A percentile compares a stretch with the other conserved stretches of the same genome.
Evolutionary conservation across 75 land plant species (phyloP).

Genomic region (Sequoiadendron giganteum): DNA sequence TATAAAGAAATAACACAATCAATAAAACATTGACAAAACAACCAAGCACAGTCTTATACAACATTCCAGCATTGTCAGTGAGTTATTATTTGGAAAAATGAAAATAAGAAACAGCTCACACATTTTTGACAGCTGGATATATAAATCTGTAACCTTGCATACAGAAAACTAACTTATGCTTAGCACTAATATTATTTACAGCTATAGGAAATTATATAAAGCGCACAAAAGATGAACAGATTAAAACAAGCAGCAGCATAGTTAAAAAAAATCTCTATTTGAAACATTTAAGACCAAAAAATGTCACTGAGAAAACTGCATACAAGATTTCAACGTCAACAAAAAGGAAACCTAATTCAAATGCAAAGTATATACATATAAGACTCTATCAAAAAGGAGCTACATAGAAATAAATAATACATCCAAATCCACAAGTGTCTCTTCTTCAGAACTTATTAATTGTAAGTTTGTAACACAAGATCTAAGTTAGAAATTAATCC

Average conservation of each 20-base stretch:
- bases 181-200: not conserved
- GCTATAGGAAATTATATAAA: not conserved
- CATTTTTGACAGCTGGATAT: not conserved
- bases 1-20: not conserved
- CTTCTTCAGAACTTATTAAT: not conserved
- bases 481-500: not conserved
- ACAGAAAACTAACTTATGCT: not conserved
- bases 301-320: not conserved
- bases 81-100: not conserved
- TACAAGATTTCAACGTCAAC: too few relatives aligned
- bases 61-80: not conserved
- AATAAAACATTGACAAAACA: not conserved
- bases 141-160: not conserved
- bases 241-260: not conserved
- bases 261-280: not conserved
- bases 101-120: not conserved
- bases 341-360: too few relatives aligned
- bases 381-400: not conserved
- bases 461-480: not conserved
- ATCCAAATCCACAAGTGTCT: not conserved
- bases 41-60: not conserved
- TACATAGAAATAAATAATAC: not conserved
- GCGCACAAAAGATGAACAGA: not conserved
- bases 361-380: not conserved
- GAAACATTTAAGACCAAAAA: not conserved